phyloP scores from a whole-genome alignment of 2,329 filamentous ascomycete genomes.

The Neonectria sp. region DNA sequence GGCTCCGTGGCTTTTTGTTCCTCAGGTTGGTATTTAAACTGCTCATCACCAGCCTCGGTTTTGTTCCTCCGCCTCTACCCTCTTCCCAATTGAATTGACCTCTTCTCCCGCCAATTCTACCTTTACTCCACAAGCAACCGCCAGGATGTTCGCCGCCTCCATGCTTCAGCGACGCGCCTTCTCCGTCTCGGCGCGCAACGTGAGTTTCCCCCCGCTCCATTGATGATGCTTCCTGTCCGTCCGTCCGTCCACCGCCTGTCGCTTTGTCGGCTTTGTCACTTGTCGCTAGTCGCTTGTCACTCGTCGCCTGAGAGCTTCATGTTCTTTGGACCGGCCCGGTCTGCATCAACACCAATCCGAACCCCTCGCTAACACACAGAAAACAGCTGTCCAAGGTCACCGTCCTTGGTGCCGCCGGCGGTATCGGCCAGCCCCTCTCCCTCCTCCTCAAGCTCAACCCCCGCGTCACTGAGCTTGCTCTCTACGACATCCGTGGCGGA shows the following conservation, averaged over 20 bases:
- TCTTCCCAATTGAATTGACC: constrained; percentile 28
- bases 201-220: constrained; percentile 59
- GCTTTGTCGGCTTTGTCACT: constrained; percentile 16
- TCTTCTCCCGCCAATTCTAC: constrained; percentile 36
- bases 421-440: constrained; percentile 98
- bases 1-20: constrained; percentile 27
- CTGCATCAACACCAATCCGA: constrained; percentile 7
- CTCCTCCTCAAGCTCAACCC: constrained; percentile 99
- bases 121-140: constrained; percentile 40
- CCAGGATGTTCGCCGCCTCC: constrained; percentile 81
- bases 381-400: constrained; percentile 94
- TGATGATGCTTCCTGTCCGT: constrained; percentile 19
- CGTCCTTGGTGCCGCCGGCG: constrained; percentile 96
- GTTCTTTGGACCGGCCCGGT: constrained; percentile 16
- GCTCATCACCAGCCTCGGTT: constrained; percentile 35
- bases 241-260: constrained; percentile 22
- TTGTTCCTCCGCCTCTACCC: constrained; percentile 41
- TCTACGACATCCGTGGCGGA: constrained; percentile 97
- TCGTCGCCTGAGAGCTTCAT: constrained; percentile 13
- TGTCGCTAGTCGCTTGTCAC: background rate
- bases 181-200: constrained; percentile 84
- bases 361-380: constrained; percentile 34
- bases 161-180: constrained; percentile 84
- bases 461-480: constrained; percentile 90
- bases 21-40: constrained; percentile 35